Evolutionary conservation across 495 filamentous ascomycete species (phyloP), one percentile per base, ranked within the genome.

Genomic region (Penicillium bovifimosum): DNA sequence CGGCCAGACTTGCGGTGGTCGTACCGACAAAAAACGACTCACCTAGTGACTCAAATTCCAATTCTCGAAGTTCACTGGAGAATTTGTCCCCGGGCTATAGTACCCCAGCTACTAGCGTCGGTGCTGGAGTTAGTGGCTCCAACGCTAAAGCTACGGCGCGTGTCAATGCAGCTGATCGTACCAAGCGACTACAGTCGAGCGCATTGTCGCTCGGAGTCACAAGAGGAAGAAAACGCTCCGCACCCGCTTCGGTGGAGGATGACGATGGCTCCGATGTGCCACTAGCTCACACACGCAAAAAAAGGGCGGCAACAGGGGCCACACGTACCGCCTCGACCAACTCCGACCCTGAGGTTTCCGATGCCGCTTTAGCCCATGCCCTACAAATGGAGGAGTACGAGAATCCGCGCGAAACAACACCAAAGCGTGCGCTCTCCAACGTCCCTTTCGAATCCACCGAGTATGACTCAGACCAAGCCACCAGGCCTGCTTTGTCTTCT

Each of bases 41-140:
- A 11, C 42, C 67, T 0, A 56, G 53, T 18, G 61, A 62, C 18
- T 66, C 64, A 0, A 50, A 31, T 17, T 51, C 59, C 0, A 50
- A 31, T 17, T 51, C 59, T 20, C 57, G 66, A 1, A 42, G 57
- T 55, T 59, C 75, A 3, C 18, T 62, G 16, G 71, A 64, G 4
- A 63, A 47, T 52, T 51, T 9, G 41, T 74, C 67, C 6, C 82
- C 76, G 44, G 84, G 81, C 26, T 84, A 80, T 58, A 83, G 82
- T 36, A 96, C 90, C 5, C 88, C 89, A 8, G 84, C 81, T 17
- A 96, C 90, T 10, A 93, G 88, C 63, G 76, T 81, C 53, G 71
- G 75, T 26, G 77, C 76, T 5, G 87, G 86, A 8, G 82, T 86
- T 38, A 69, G 55, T 7, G 74, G 71, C 49, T 65, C 70, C 3